These are phyloP conservation scores for Xylariales sp. DNA, from an alignment of 2,329 filamentous ascomycete species.

Conservation along the genomic window DNA sequence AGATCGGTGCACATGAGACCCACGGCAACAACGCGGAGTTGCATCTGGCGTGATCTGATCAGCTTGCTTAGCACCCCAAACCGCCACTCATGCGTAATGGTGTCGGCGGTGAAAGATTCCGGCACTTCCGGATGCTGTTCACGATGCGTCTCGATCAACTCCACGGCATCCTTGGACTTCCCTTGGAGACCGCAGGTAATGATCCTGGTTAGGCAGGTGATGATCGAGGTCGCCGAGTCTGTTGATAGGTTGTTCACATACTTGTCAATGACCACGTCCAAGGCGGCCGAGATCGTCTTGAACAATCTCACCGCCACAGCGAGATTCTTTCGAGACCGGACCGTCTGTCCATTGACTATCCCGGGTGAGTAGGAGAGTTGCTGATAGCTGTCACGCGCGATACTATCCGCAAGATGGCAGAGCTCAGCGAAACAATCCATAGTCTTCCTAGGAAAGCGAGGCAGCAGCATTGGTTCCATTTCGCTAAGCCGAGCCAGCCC, in stretches of 20 bases:
- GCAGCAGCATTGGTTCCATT: constrained; percentile 34
- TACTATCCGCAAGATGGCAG: constrained; percentile 20
- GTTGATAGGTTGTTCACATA: constrained; percentile 46
- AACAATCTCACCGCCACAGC: constrained; percentile 40
- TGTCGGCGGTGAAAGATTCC: constrained; percentile 36
- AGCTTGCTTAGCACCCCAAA: constrained; percentile 65
- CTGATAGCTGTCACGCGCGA: constrained; percentile 25
- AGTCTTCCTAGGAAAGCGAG: constrained; percentile 39
- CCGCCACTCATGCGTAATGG: constrained; percentile 62
- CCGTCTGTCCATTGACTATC: constrained; percentile 14
- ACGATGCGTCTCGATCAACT: constrained; percentile 27
- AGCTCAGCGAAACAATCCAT: constrained; percentile 37
- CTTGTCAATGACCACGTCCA: constrained; percentile 49
- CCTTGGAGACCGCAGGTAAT: constrained; percentile 36
- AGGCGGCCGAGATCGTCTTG: constrained; percentile 33
- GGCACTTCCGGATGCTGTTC: constrained; percentile 33
- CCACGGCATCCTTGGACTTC: constrained; percentile 30
- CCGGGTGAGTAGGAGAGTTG: constrained; percentile 14
- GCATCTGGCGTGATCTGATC: constrained; percentile 83
- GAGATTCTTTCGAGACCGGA: constrained; percentile 30
- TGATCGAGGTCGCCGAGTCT: constrained; percentile 36
- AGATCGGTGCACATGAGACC: constrained; percentile 69
- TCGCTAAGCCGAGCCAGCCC: constrained; percentile 39
- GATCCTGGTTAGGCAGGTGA: constrained; percentile 40
- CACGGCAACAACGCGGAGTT: constrained; percentile 76